phyloP scores from a whole-genome alignment of 2,329 filamentous ascomycete genomes.

The Fusarium agapanthi region DNA sequence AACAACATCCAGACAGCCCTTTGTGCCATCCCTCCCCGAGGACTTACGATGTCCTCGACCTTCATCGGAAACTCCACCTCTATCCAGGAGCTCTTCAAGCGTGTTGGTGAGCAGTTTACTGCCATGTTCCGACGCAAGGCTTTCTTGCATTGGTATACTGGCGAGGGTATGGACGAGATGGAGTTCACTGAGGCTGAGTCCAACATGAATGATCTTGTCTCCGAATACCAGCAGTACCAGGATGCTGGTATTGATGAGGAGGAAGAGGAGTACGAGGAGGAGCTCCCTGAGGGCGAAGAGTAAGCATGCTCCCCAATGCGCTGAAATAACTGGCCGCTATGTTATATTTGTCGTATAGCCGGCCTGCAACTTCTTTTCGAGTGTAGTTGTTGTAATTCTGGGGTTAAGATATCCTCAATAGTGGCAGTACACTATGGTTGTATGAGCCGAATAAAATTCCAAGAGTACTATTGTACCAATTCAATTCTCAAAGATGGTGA shows the following conservation, averaged over 20 bases:
- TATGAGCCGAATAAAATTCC: conserved; percentile 42
- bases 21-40: conserved; percentile 97
- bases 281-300: conserved; percentile 79
- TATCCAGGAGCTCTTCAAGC: conserved; percentile 99
- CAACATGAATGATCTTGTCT: conserved; percentile 99
- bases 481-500: background rate
- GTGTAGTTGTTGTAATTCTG: conserved; percentile 45
- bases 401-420: conserved; percentile 53
- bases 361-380: conserved; percentile 46
- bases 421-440: conserved; percentile 46
- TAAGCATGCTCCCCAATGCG: conserved; percentile 27
- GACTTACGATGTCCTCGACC: conserved; percentile 98
- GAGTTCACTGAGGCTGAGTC: conserved; percentile 99
- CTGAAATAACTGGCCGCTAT: conserved; percentile 19
- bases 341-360: conserved; percentile 34
- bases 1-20: conserved; percentile 99
- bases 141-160: conserved; percentile 99
- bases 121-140: conserved; percentile 99
- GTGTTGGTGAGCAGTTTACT: conserved; percentile 98
- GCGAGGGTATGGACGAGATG: conserved; percentile 99
- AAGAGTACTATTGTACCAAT: conserved; percentile 46
- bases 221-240: conserved; percentile 99
- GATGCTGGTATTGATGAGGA: conserved; percentile 97
- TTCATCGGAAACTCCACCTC: conserved; percentile 99
- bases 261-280: conserved; percentile 95